These are phyloP conservation scores for Fusarium burgessii DNA, from an alignment of 2,329 filamentous ascomycete species.

Conservation along the genomic window DNA sequence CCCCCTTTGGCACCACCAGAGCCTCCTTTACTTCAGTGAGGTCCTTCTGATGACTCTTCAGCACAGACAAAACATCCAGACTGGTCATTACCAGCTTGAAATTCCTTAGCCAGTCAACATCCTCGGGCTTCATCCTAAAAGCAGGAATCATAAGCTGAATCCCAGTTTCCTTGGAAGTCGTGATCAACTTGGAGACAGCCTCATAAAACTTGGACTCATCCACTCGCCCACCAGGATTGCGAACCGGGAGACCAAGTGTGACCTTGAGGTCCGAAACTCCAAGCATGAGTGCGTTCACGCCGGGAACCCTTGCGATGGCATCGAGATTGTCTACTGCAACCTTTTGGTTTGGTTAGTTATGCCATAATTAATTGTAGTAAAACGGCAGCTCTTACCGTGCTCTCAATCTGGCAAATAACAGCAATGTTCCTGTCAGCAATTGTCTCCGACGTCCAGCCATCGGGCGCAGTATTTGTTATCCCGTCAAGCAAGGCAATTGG, in stretches of 20 bases:
- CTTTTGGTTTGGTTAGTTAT: not conserved
- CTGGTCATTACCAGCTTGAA: slow-evolving; percentile 7
- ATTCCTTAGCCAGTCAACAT: not conserved
- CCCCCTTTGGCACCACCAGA: not conserved
- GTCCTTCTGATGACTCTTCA: not conserved
- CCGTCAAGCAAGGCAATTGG: slow-evolving; percentile 1
- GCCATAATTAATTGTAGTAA: no score
- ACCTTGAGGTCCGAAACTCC: not conserved
- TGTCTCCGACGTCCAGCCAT: not conserved
- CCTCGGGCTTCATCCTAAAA: not conserved
- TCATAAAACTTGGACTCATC: not conserved
- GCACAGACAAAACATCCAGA: not conserved
- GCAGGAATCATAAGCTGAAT: slow-evolving; percentile 9
- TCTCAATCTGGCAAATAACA: slow-evolving; percentile 6
- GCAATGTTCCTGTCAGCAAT: slow-evolving; percentile 2
- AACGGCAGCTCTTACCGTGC: not conserved
- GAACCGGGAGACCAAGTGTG: not conserved
- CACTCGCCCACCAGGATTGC: not conserved
- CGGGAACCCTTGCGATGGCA: not conserved
- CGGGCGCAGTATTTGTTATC: not conserved
- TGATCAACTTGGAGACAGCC: not conserved
- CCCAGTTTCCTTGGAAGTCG: not conserved
- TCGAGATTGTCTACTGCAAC: not conserved
- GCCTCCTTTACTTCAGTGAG: not conserved
- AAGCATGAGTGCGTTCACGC: slow-evolving; percentile 2